Evolutionary conservation across 768 basidiomycete genomes (phyloP), one percentile per base, ranked within the genome.

Genomic region (Boletus barrowsii): DNA sequence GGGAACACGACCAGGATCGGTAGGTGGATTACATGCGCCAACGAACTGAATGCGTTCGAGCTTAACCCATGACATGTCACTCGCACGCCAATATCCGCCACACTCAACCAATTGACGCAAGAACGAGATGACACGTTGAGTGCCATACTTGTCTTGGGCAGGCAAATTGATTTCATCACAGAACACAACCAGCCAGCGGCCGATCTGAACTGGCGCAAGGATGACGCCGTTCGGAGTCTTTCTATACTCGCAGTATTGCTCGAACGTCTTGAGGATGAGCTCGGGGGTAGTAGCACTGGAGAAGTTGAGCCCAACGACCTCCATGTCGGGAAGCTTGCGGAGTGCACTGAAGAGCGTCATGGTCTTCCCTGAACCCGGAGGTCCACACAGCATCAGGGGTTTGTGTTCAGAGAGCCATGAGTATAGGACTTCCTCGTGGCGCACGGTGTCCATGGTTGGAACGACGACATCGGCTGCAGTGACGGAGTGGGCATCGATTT

Each of bases 81-180:
- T 82, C 3, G 93, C 83, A 30, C 97, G 82, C 90, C 95, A 99
- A 70, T 91, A 99, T 3, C 97, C 97, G 29, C 90, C 89, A 42
- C 81, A 83, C 72, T 98, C 97, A 40, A 99, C 93, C 30, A 99
- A 83, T 69, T 98, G 97, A 50, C 97, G 88, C 57, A 99, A 81
- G 80, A 98, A 99, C 3, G 96, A 98, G 66, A 99, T 98, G 65
- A 99, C 97, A 24, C 93, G 83, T 69, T 99, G 97, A 5, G 97
- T 99, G 4, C 97, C 97, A 65, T 99, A 99, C 73, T 94, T 96
- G 78, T 99, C 97, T 10, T 86, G 80, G 15, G 97, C 93, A 3
- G 97, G 97, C 5, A 99, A 76, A 67, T 99, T 99, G 78, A 99
- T 98, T 72, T 99, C 97, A 69, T 99, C 97, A 70, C 97, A 99